Percentiles rank a stretch among this genome's conserved stretches.
Conservation (phyloP, 345 rosid genomes). For the Aquilaria yunnanensis region DNA sequence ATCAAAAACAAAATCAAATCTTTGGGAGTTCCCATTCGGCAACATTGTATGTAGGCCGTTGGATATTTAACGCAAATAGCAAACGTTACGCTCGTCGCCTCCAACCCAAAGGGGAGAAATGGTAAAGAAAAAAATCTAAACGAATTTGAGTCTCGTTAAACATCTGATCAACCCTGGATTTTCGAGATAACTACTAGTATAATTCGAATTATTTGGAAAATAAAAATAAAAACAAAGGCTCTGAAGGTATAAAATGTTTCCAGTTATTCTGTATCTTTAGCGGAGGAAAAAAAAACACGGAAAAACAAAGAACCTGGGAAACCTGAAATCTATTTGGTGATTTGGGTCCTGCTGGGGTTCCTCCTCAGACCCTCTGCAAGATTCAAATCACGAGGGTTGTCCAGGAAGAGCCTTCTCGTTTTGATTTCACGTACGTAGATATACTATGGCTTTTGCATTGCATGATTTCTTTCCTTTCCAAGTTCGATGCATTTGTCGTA, state of each 20-base stretch:
- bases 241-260: background rate
- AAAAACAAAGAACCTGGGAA: background rate
- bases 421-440: background rate
- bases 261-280: background rate
- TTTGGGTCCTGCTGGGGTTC: background rate
- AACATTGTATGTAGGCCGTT: too few species aligned
- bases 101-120: too few species aligned
- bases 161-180: too few species aligned
- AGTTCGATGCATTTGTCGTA: background rate
- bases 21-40: too few species aligned
- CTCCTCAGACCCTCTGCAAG: conserved; percentile 1
- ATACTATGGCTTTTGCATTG: background rate
- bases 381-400: conserved; percentile 1
- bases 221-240: too few species aligned
- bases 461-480: background rate
- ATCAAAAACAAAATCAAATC: too few species aligned
- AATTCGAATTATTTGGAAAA: too few species aligned
- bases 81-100: too few species aligned
- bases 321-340: background rate
- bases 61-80: too few species aligned
- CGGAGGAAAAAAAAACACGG: background rate
- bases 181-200: too few species aligned
- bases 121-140: too few species aligned
- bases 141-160: too few species aligned
- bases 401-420: background rate